Evolutionary conservation across 2,329 filamentous ascomycete genomes (phyloP), one percentile per base, ranked within the genome.

Genomic region (Aureobasidium sp.): DNA sequence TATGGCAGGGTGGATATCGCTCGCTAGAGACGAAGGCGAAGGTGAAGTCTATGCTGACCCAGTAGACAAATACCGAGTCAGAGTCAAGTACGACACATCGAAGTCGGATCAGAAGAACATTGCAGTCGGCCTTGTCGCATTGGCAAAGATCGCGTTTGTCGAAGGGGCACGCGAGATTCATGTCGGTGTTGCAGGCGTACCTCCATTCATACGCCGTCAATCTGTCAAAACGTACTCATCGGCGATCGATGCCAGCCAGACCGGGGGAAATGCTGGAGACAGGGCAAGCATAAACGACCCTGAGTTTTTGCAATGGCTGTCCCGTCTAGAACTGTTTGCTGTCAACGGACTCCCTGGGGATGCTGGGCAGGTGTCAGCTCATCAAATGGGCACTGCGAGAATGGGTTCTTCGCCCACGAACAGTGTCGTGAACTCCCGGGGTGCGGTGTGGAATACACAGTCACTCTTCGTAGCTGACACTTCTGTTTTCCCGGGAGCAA

Each of bases 121-220:
- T 29, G 72, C 93, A 21, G 84, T 90, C 70, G 91, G 89, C 9
- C 68, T 91, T 7, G 72, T 92, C 53, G 89, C 85, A 2, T 77
- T 88, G 2, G 85, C 87, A 37, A 90, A 91, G 71, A 85, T 96
- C 44, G 84, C 86, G 64, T 93, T 91, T 71, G 82, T 91, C 49
- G 81, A 84, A 44, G 91, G 91, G 29, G 93, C 92, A 0, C 79
- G 77, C n/a, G 90, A 96, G 74, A 92, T 97, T 70, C 83, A 87
- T 69, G 79, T 86, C 0, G 77, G 80, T 3, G 78, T 89, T 25
- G 81, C 83, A 0, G 85, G 84, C 10, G 72, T 90, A 39, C 77
- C 81, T 36, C 81, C 86, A 0, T 97, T 91, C 70, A 72, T 82
- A 34, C 81, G 83, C 13, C 32, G 36, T 4, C 11, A n/a, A 59